A percentile compares a stretch with the other conserved stretches of the same genome.
Conservation (phyloP, 2,329 filamentous ascomycete genomes). For the Apiospora aurea region DNA sequence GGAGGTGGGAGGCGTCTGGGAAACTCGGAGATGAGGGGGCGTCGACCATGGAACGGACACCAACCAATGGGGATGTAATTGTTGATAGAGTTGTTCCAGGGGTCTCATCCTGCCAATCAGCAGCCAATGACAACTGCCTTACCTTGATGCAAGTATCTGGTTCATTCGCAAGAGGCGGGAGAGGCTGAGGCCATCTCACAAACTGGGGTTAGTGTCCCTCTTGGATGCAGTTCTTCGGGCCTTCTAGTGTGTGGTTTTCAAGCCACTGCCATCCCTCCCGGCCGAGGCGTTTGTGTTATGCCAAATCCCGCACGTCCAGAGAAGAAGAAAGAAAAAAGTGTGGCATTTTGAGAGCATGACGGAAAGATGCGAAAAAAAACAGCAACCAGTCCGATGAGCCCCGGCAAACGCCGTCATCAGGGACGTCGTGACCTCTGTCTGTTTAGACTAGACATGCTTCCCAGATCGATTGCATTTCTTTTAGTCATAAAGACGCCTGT, state of each 20-base stretch:
- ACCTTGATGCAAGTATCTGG: not conserved
- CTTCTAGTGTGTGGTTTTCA: conserved; percentile 2
- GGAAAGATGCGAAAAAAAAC: not conserved
- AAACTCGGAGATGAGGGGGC: conserved; percentile 7
- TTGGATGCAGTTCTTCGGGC: conserved; percentile 17
- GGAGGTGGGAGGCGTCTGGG: conserved; percentile 11
- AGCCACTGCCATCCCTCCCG: conserved; percentile 12
- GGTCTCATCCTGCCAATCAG: conserved; percentile 3
- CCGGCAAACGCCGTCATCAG: not conserved
- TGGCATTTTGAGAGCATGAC: not conserved
- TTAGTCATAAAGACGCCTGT: conserved; percentile 6
- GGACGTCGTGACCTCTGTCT: conserved; percentile 17
- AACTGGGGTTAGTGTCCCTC: not conserved
- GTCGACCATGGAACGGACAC: not conserved
- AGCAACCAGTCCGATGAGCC: not conserved
- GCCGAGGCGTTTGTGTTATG: not conserved
- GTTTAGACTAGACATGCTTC: not conserved
- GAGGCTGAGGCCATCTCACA: conserved; percentile 17
- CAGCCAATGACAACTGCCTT: not conserved
- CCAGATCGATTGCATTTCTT: not conserved
- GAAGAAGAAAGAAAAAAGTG: not conserved
- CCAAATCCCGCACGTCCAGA: not conserved
- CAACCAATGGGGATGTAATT: conserved; percentile 4
- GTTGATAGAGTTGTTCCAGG: not conserved
- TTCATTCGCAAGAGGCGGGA: conserved; percentile 11